phyloP scores from a whole-genome alignment of 768 basidiomycete genomes.

The Cyathus striatus region DNA sequence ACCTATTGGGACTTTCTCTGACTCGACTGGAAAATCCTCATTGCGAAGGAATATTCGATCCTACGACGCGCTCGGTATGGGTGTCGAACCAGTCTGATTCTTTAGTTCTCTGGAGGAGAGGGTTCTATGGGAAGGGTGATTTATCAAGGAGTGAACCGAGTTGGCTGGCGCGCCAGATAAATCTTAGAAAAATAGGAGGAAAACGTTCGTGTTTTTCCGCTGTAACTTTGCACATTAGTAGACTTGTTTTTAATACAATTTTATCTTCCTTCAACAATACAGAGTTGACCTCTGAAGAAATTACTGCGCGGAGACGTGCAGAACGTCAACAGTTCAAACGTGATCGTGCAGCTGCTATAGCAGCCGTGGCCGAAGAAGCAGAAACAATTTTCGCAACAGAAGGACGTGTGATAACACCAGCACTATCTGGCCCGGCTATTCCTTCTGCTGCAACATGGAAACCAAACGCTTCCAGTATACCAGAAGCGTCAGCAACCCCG shows the following conservation, averaged over 20 bases:
- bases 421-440: constrained; percentile 56
- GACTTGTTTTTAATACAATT: neutral
- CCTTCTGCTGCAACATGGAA: constrained; percentile 83
- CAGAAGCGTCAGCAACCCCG: constrained; percentile 13
- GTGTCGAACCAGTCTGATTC: constrained; percentile 60
- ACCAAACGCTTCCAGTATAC: constrained; percentile 23
- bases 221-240: neutral
- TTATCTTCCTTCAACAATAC: neutral
- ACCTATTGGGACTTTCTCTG: constrained; percentile 53
- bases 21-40: constrained; percentile 64
- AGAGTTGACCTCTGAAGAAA: constrained; percentile 87
- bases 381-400: constrained; percentile 69
- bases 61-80: constrained; percentile 84
- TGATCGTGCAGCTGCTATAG: constrained; percentile 86
- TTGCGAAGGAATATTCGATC: constrained; percentile 75
- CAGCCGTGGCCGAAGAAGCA: constrained; percentile 73
- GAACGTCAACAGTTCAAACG: constrained; percentile 92
- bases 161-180: constrained; percentile 81
- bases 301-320: constrained; percentile 80
- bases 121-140: constrained; percentile 97
- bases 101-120: constrained; percentile 75
- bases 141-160: constrained; percentile 92
- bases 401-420: constrained; percentile 57
- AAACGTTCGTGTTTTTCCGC: constrained; percentile 52
- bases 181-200: constrained; percentile 49